Evolutionary conservation across 2,329 filamentous ascomycete genomes (phyloP).

Genomic region (Tolypocladium tropicale): DNA sequence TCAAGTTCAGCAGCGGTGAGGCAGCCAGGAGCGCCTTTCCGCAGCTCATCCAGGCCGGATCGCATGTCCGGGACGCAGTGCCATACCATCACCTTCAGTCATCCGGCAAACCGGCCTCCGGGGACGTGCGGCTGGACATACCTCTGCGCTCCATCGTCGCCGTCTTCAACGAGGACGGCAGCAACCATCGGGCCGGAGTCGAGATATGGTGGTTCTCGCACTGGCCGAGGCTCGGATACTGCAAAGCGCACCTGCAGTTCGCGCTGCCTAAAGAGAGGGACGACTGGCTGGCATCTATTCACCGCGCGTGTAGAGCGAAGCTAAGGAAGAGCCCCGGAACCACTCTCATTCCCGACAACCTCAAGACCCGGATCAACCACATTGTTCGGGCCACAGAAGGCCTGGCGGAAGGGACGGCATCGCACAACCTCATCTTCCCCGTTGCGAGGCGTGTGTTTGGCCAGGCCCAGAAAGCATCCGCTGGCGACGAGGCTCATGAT

Average conservation of each 20-base stretch:
- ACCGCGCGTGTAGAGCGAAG: slow-evolving; percentile 28
- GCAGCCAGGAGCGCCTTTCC: slow-evolving; percentile 38
- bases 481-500: slow-evolving; percentile 33
- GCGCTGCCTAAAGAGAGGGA: slow-evolving; percentile 36
- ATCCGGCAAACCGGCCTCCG: slow-evolving; percentile 18
- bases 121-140: slow-evolving; percentile 33
- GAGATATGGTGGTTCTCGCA: slow-evolving; percentile 47
- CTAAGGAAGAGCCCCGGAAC: slow-evolving; percentile 23
- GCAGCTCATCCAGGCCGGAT: slow-evolving; percentile 23
- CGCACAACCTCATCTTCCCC: slow-evolving; percentile 35
- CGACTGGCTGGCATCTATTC: slow-evolving; percentile 37
- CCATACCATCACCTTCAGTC: slow-evolving; percentile 10
- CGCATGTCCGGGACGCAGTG: slow-evolving; percentile 10
- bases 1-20: slow-evolving; percentile 38
- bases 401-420: slow-evolving; percentile 10
- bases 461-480: slow-evolving; percentile 26
- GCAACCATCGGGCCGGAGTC: slow-evolving; percentile 37
- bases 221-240: slow-evolving; percentile 32
- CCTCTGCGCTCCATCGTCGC: slow-evolving; percentile 41
- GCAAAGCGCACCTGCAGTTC: slow-evolving; percentile 39
- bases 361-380: slow-evolving; percentile 34
- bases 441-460: slow-evolving; percentile 38
- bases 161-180: slow-evolving; percentile 40
- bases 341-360: slow-evolving; percentile 32
- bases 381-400: slow-evolving; percentile 35